These are phyloP conservation scores for Talaromyces thailandensis DNA, from an alignment of 495 filamentous ascomycete genomes.

Conservation along the genomic window DNA sequence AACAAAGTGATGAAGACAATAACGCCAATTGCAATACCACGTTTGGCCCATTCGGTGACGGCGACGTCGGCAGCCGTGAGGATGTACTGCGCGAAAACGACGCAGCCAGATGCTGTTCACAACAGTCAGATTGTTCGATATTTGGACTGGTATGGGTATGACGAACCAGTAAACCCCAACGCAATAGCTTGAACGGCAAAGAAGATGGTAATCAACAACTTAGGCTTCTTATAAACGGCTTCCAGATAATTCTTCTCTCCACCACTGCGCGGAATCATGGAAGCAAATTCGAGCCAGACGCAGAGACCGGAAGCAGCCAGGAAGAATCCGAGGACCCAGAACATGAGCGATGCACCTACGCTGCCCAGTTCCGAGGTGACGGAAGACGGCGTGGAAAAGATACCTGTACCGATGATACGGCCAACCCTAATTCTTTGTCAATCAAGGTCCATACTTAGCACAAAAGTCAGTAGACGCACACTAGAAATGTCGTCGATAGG, in stretches of 20 bases:
- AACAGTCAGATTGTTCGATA: neutral
- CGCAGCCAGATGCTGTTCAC: slow-evolving; percentile 16
- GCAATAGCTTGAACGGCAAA: slow-evolving; percentile 56
- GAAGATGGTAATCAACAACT: slow-evolving; percentile 53
- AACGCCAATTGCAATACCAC: slow-evolving; percentile 21
- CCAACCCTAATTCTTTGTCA: slow-evolving; percentile 32
- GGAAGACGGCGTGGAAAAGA: slow-evolving; percentile 60
- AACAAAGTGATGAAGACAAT: slow-evolving; percentile 20
- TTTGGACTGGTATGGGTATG: neutral
- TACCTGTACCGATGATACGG: slow-evolving; percentile 62
- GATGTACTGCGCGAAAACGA: slow-evolving; percentile 31
- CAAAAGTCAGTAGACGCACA: slow-evolving; percentile 15
- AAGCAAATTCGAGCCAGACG: slow-evolving; percentile 57
- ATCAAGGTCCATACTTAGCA: neutral
- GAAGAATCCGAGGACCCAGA: slow-evolving; percentile 56
- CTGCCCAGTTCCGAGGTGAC: slow-evolving; percentile 55
- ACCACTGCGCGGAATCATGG: slow-evolving; percentile 57
- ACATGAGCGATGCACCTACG: slow-evolving; percentile 48
- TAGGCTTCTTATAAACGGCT: slow-evolving; percentile 56
- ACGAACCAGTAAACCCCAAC: slow-evolving; percentile 50
- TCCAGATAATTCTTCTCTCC: slow-evolving; percentile 68
- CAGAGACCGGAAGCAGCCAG: slow-evolving; percentile 49
- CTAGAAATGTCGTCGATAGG: slow-evolving; percentile 32
- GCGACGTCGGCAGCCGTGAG: slow-evolving; percentile 20
- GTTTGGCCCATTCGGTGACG: slow-evolving; percentile 23